Evolutionary conservation across 805 yeast genomes (phyloP), one percentile per base, ranked within the genome.

Genomic region (Monosporozyma siamensis): DNA sequence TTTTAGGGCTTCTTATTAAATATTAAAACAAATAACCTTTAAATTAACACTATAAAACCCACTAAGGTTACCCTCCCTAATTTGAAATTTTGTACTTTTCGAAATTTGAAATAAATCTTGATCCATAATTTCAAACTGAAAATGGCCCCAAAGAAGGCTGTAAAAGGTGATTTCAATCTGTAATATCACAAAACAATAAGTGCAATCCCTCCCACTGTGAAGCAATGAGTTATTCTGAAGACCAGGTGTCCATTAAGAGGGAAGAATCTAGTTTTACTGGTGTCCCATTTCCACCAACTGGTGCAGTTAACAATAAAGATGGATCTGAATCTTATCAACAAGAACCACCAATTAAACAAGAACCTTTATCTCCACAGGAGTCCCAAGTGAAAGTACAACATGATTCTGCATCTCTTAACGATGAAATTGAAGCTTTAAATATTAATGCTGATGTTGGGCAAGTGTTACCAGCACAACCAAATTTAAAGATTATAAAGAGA

Each of bases 401-500:
- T 23, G 25, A 6, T 23, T 6, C 25, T 6, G 34, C 32, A 2
- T 38, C 35, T 21, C 14, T 38, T 6, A 20, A 29, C 5, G 26
- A 23, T 12, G 41, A 26, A 26, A 20, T 26, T 18, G 39, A 37
- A 12, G 24, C 22, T 7, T 18, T 25, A 25, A 26, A 26, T 25
- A 37, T 37, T n/a, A 34, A 34, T 22, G 26, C 6, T 27, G 23
- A 15, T 6, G 30, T 24, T 21, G 58, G 59, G 2, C 66, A 60
- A 43, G 48, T 49, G 6, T 34, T 63, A 30, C 67, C 67, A 12
- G 54, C 63, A 34, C 67, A 61, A 42, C 66, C 69, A 18, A 70
- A 67, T 39, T 53, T 69, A 47, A 81, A 82, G 54, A 70, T 87
- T 48, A 76, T 86, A 55, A 80, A 82, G 53, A 80, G 95, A 54